A percentile compares a stretch with the other conserved stretches of the same genome.
These are phyloP conservation scores for Trebouxia gelatinosa DNA, from an alignment of 163 green algal genomes.

Conservation along the genomic window DNA sequence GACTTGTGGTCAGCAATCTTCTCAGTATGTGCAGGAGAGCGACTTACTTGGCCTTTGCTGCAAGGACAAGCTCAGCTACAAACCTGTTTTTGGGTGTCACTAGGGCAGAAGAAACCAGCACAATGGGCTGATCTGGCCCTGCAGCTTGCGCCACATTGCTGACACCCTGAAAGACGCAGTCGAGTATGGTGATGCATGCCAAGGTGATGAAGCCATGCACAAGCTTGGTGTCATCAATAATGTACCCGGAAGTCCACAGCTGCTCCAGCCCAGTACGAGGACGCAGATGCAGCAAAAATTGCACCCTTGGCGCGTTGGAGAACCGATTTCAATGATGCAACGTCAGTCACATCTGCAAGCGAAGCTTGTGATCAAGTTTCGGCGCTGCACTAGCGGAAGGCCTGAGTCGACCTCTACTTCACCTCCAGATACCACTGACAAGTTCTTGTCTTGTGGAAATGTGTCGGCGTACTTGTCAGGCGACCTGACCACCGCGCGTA, in stretches of 20 bases:
- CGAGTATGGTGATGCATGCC: background rate
- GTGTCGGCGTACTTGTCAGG: slow-evolving; percentile 34
- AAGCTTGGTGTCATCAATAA: background rate
- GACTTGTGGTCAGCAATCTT: too few species aligned
- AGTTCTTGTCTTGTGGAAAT: background rate
- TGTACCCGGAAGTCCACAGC: slow-evolving; percentile 51
- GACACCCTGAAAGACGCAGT: slow-evolving; percentile 50
- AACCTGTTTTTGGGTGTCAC: slow-evolving; percentile 45
- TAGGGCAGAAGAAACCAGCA: slow-evolving; percentile 66
- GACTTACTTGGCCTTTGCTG: too few species aligned
- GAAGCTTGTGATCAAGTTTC: too few species aligned
- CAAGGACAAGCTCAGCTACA: too few species aligned
- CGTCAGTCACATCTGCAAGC: slow-evolving; percentile 56
- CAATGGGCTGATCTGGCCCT: slow-evolving; percentile 41
- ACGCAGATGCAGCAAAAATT: slow-evolving; percentile 49
- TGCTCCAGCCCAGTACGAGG: slow-evolving; percentile 41
- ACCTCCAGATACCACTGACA: background rate
- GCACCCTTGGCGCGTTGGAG: slow-evolving; percentile 36
- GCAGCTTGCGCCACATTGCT: slow-evolving; percentile 43
- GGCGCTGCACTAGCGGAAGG: too few species aligned
- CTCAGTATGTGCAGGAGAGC: too few species aligned
- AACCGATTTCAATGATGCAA: slow-evolving; percentile 29
- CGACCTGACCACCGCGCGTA: slow-evolving; percentile 27
- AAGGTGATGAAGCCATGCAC: background rate
- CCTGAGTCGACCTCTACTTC: too few species aligned